These are phyloP conservation scores for Schwanniomyces yamadae DNA, from an alignment of 805 yeast genomes.

Conservation along the genomic window DNA sequence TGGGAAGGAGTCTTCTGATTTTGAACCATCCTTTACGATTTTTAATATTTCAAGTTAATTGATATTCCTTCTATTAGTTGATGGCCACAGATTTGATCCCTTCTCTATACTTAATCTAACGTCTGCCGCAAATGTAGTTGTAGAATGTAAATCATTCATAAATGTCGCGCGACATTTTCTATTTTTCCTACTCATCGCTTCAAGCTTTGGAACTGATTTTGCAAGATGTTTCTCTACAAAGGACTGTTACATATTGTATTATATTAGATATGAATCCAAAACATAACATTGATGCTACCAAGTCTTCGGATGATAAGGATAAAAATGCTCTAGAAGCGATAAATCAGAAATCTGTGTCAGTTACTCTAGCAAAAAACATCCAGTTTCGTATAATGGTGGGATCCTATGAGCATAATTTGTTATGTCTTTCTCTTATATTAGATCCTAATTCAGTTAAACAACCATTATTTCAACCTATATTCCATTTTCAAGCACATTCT, in stretches of 20 bases:
- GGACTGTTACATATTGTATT: too few relatives aligned
- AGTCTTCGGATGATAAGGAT: too few relatives aligned
- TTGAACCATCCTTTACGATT: slow-evolving; percentile 25
- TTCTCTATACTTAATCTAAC: too few relatives aligned
- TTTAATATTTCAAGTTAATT: too few relatives aligned
- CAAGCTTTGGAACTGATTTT: neutral
- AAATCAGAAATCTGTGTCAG: slow-evolving; percentile 5
- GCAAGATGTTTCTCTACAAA: neutral
- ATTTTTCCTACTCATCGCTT: neutral
- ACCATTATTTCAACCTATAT: slow-evolving; percentile 85
- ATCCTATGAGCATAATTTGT: slow-evolving; percentile 89
- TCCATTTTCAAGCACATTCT: slow-evolving; percentile 94
- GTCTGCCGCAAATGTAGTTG: slow-evolving; percentile 2
- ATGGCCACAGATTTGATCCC: too few relatives aligned
- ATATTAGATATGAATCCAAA: too few relatives aligned
- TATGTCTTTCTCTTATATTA: slow-evolving; percentile 77
- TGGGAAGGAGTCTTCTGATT: slow-evolving; percentile 46
- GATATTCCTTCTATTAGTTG: too few relatives aligned
- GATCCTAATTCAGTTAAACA: slow-evolving; percentile 36
- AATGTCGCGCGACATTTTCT: slow-evolving; percentile 1
- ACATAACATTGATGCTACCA: too few relatives aligned
- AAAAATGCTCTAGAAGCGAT: slow-evolving; percentile 5
- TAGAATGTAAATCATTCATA: neutral
- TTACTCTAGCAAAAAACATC: slow-evolving; percentile 5
- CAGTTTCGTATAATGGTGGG: slow-evolving; percentile 87